Conservation (phyloP, 306 rosid genomes). For the Gynostemma pentaphyllum region DNA sequence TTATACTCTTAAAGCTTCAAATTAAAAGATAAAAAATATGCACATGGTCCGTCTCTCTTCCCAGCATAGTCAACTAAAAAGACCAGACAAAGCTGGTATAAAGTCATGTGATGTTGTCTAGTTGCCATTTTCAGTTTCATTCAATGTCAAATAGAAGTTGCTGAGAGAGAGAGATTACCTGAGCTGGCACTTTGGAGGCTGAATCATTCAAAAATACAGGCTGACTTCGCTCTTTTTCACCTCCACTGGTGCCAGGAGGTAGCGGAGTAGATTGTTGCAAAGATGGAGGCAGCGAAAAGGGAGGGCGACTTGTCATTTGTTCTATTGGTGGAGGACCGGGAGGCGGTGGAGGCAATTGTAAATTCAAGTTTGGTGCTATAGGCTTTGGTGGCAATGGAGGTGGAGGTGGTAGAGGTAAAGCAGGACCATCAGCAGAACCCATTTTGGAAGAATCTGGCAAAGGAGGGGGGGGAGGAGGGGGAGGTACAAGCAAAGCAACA, state of each 20-base stretch:
- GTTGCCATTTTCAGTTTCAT: not conserved
- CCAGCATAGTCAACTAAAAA: not conserved
- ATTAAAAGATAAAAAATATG: not conserved
- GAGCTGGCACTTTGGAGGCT: slow-evolving; percentile 44
- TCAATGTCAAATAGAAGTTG: slow-evolving; percentile 5
- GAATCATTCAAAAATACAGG: slow-evolving; percentile 37
- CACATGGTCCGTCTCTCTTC: not conserved
- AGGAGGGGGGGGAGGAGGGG: slow-evolving; percentile 62
- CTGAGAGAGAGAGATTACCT: slow-evolving; percentile 36
- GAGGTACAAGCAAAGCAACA: slow-evolving; percentile 44
- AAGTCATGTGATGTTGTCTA: not conserved
- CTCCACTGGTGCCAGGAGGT: slow-evolving; percentile 58
- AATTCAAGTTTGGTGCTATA: slow-evolving; percentile 31
- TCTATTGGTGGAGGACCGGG: slow-evolving; percentile 91
- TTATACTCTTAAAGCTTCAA: not conserved
- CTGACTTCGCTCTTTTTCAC: slow-evolving; percentile 47
- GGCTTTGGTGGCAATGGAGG: slow-evolving; percentile 95
- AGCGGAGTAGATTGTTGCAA: slow-evolving; percentile 51
- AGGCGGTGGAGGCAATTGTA: slow-evolving; percentile 95
- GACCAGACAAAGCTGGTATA: not conserved
- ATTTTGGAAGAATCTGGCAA: slow-evolving; percentile 36
- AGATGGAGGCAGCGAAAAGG: slow-evolving; percentile 74
- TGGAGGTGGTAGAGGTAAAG: slow-evolving; percentile 85
- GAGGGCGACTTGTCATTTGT: slow-evolving; percentile 37
- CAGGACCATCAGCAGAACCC: slow-evolving; percentile 47